Evolutionary conservation across 805 yeast species (phyloP).

Genomic region (Kodamaea sagamina): DNA sequence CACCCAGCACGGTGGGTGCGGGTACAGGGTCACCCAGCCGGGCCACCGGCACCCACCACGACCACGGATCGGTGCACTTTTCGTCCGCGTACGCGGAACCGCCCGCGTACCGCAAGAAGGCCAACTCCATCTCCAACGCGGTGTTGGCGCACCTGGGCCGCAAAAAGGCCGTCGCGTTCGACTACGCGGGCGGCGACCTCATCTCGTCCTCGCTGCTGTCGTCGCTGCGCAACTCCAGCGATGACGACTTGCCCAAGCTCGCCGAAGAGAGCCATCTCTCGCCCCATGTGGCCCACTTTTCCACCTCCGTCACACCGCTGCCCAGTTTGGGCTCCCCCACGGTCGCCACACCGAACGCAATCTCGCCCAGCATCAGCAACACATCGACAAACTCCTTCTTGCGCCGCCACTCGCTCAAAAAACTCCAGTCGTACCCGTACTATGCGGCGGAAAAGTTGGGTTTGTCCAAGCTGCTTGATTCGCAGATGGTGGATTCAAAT

Average conservation of each 20-base stretch:
- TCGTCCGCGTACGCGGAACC: constrained; percentile 1
- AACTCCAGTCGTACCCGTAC: constrained; percentile 17
- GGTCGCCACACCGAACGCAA: constrained; percentile 7
- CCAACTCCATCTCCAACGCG: constrained; percentile 29
- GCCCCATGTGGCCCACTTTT: constrained; percentile 5
- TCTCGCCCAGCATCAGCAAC: constrained; percentile 9
- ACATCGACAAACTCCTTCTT: constrained; percentile 16
- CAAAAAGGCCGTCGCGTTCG: constrained; percentile 21
- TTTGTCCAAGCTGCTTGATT: constrained; percentile 15
- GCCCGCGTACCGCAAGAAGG: too few relatives aligned
- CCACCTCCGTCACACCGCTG: constrained; percentile 13
- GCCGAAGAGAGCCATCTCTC: neutral
- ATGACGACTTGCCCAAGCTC: constrained; percentile 15
- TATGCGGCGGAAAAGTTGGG: constrained; percentile 13
- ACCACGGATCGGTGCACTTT: constrained; percentile 5
- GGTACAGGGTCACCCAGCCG: too few relatives aligned
- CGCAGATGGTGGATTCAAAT: constrained; percentile 15
- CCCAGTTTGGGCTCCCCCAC: constrained; percentile 11
- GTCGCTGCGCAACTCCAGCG: constrained; percentile 17
- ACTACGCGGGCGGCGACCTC: constrained; percentile 6
- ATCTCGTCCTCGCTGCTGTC: constrained; percentile 12
- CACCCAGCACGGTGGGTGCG: too few relatives aligned
- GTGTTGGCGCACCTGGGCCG: constrained; percentile 22
- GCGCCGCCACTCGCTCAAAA: constrained; percentile 19
- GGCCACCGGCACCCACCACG: too few relatives aligned